Evolutionary conservation across 1,139 yeast species (phyloP), one percentile per base, ranked within the genome.

Genomic region (Scheffersomyces quercinus): DNA sequence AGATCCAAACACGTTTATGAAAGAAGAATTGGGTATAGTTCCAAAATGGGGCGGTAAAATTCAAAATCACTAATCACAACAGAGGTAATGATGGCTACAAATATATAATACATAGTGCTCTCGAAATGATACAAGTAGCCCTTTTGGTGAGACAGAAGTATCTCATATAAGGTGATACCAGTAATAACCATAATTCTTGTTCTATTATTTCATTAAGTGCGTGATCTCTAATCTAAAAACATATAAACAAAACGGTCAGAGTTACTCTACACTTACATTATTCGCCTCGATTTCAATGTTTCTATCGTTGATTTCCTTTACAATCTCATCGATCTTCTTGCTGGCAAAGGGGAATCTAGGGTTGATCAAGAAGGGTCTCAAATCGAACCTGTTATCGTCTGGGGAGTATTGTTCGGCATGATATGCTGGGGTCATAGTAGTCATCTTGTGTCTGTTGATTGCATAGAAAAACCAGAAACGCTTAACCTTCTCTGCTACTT

Each of bases 371-470:
- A 93, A 90, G 14, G 99, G 99, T 52, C 99, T 77, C 58, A 95
- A 73, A 62, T 93, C 99, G 63, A 87, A 93, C 56, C 99, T 79
- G 64, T 93, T 93, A 62, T 93, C 99, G 65, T 93, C 99, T 1
- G 99, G 98, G 1, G 97, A 89, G 61, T 95, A 93, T 59, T 88
- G 95, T 62, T 93, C 99, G 0, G 99, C 99, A 57, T 93, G 99
- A 59, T 93, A 95, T 20, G 96, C 81, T 11, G 99, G 99, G 0
- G 99, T 93, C 66, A 91, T 77, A 13, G 95, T 91, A 0, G 99
- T 93, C 84, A 89, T 95, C 67, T 93, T 93, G 67, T 93, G 99
- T 58, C 99, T 82, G 65, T 93, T 93, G 45, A 93, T 80, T 5
- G 98, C 97, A 64, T 93, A 93, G 60, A 80, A 93, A 73, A 88